These are phyloP conservation scores for Cladobotryum protrusum DNA, from an alignment of 2,329 filamentous ascomycete genomes.

Conservation along the genomic window DNA sequence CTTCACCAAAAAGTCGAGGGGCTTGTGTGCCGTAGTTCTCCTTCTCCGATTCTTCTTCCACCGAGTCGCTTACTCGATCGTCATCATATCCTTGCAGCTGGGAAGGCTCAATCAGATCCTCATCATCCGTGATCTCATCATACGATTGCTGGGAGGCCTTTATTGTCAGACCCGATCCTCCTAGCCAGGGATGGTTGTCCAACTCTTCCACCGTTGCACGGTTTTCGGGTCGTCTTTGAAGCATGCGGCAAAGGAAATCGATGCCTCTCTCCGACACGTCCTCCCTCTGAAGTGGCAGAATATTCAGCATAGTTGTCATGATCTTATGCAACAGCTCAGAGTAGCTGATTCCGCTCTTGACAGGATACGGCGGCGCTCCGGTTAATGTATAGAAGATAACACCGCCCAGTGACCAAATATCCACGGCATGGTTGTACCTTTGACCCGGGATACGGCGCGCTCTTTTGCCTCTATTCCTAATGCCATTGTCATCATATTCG, in stretches of 20 bases:
- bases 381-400: constrained; percentile 87
- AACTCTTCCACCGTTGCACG: constrained; percentile 69
- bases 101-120: constrained; percentile 52
- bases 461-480: constrained; percentile 56
- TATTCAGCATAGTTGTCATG: constrained; percentile 70
- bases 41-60: constrained; percentile 68
- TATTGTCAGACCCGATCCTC: constrained; percentile 22
- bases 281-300: constrained; percentile 51
- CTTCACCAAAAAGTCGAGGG: constrained; percentile 49
- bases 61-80: constrained; percentile 37
- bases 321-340: constrained; percentile 77
- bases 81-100: constrained; percentile 40
- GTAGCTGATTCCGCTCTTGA: constrained; percentile 67
- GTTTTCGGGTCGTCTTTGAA: constrained; percentile 71
- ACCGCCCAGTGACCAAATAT: constrained; percentile 93
- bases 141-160: constrained; percentile 39
- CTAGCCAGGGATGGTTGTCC: constrained; percentile 69
- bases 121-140: constrained; percentile 57
- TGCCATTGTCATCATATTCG: constrained; percentile 64
- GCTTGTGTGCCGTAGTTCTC: constrained; percentile 53
- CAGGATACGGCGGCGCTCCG: constrained; percentile 72
- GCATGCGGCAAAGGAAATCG: constrained; percentile 70
- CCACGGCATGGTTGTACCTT: constrained; percentile 85
- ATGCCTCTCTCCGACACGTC: constrained; percentile 62
- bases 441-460: constrained; percentile 51